These are phyloP conservation scores for Ophiostoma ulmi DNA, from an alignment of 2,329 filamentous ascomycete species.

Conservation along the genomic window DNA sequence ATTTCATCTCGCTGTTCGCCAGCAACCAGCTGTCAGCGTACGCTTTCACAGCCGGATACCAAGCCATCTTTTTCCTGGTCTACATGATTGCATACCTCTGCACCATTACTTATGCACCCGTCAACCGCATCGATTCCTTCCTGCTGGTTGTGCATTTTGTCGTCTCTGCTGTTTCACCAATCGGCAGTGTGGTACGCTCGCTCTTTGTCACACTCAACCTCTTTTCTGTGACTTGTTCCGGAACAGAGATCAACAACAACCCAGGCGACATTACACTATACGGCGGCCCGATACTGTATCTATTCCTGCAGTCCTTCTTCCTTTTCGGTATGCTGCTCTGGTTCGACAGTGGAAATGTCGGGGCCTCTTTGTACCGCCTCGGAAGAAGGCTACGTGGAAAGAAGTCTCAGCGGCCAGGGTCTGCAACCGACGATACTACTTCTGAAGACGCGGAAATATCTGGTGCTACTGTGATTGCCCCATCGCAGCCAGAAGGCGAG, in stretches of 20 bases:
- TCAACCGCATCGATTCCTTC: conserved; percentile 61
- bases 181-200: conserved; percentile 67
- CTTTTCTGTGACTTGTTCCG: conserved; percentile 73
- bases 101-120: conserved; percentile 68
- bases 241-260: conserved; percentile 56
- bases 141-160: conserved; percentile 69
- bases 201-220: conserved; percentile 76
- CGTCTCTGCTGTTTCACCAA: conserved; percentile 67
- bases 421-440: conserved; percentile 29
- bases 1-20: conserved; percentile 75
- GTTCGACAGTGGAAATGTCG: conserved; percentile 69
- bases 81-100: conserved; percentile 68
- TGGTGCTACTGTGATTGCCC: conserved; percentile 55
- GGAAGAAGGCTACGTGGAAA: conserved; percentile 5
- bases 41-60: conserved; percentile 71
- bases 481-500: conserved; percentile 3
- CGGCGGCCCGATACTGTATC: conserved; percentile 78
- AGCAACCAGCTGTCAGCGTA: conserved; percentile 78
- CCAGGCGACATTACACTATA: conserved; percentile 69
- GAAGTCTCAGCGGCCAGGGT: not conserved
- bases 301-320: conserved; percentile 66
- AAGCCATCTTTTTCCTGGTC: conserved; percentile 65
- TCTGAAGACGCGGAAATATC: conserved; percentile 58
- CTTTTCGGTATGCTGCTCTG: conserved; percentile 71
- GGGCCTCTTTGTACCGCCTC: conserved; percentile 41